These are phyloP conservation scores for Tricholoma terreum DNA, from an alignment of 768 basidiomycete genomes.

Conservation along the genomic window DNA sequence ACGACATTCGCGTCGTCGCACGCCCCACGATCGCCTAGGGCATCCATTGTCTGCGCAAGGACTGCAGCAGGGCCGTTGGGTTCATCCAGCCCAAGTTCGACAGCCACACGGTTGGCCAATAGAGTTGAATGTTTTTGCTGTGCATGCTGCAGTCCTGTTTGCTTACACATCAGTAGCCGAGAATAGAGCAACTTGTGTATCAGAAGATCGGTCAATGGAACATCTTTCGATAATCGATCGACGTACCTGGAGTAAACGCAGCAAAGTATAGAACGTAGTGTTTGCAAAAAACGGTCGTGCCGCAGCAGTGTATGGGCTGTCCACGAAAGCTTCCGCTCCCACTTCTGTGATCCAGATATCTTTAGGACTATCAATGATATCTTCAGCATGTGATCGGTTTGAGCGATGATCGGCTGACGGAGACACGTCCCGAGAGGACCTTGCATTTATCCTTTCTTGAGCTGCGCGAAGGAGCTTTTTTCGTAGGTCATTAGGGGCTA, in stretches of 20 bases:
- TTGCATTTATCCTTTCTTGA: slow-evolving; percentile 47
- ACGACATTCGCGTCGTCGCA: slow-evolving; percentile 59
- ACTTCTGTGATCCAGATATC: slow-evolving; percentile 65
- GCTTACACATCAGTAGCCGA: slow-evolving; percentile 82
- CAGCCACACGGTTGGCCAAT: slow-evolving; percentile 76
- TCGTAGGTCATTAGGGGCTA: slow-evolving; percentile 66
- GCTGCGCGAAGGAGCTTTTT: slow-evolving; percentile 78
- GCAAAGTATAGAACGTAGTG: slow-evolving; percentile 86
- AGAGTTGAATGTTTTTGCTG: slow-evolving; percentile 62
- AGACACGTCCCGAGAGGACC: slow-evolving; percentile 41
- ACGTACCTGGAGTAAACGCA: slow-evolving; percentile 85
- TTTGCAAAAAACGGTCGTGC: slow-evolving; percentile 81
- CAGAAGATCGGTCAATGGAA: slow-evolving; percentile 6
- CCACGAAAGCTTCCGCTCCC: slow-evolving; percentile 24
- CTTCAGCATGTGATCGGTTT: slow-evolving; percentile 24
- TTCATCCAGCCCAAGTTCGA: slow-evolving; percentile 84
- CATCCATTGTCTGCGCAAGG: slow-evolving; percentile 64
- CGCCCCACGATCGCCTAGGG: slow-evolving; percentile 48
- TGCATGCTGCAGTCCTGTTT: slow-evolving; percentile 69
- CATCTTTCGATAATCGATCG: slow-evolving; percentile 12
- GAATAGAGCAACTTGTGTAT: slow-evolving; percentile 77
- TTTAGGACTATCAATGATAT: slow-evolving; percentile 28
- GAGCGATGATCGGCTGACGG: slow-evolving; percentile 34
- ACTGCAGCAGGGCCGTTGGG: slow-evolving; percentile 70
- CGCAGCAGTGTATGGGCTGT: slow-evolving; percentile 25